A percentile compares a stretch with the other conserved stretches of the same genome.
Evolutionary conservation across 139 green algal genomes (phyloP).

Genomic region (Chlamydomonas schloesseri): DNA sequence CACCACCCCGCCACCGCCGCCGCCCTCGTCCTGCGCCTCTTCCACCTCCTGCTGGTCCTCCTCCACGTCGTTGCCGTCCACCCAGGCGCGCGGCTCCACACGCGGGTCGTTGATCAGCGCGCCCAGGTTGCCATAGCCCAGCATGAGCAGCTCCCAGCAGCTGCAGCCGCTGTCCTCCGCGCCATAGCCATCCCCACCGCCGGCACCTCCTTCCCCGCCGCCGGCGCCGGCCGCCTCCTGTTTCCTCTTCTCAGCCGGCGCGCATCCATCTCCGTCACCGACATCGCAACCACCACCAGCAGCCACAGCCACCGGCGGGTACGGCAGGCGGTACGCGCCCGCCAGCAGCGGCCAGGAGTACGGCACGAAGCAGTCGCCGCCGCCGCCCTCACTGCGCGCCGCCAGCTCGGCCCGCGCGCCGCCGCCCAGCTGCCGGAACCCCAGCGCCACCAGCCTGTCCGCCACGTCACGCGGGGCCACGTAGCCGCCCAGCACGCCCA

Average conservation of each 20-base stretch:
- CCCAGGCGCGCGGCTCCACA: slow-evolving; percentile 4
- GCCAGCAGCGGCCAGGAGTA: slow-evolving; percentile 14
- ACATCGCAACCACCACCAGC: too few relatives aligned
- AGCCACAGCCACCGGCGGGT: neutral
- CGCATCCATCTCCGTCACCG: too few relatives aligned
- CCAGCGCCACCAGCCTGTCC: neutral
- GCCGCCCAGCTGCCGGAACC: neutral
- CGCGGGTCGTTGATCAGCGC: slow-evolving; percentile 32
- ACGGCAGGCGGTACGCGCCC: slow-evolving; percentile 10
- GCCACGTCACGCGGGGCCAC: neutral
- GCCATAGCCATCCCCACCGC: too few relatives aligned
- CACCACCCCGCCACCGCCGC: too few relatives aligned
- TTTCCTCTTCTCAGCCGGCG: too few relatives aligned
- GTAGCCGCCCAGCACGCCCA: slow-evolving; percentile 26
- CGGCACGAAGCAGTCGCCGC: neutral
- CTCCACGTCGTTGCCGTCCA: slow-evolving; percentile 13
- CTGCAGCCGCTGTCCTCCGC: too few relatives aligned
- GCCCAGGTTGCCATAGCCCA: slow-evolving; percentile 31
- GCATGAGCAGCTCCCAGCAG: slow-evolving; percentile 14
- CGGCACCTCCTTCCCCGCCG: too few relatives aligned
- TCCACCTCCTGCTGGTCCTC: slow-evolving; percentile 19
- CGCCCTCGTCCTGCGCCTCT: neutral
- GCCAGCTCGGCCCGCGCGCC: neutral
- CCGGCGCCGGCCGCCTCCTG: too few relatives aligned
- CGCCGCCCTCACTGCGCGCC: neutral